Evolutionary conservation across 305 asterid genomes (phyloP).

Genomic region (Lippia alba): DNA sequence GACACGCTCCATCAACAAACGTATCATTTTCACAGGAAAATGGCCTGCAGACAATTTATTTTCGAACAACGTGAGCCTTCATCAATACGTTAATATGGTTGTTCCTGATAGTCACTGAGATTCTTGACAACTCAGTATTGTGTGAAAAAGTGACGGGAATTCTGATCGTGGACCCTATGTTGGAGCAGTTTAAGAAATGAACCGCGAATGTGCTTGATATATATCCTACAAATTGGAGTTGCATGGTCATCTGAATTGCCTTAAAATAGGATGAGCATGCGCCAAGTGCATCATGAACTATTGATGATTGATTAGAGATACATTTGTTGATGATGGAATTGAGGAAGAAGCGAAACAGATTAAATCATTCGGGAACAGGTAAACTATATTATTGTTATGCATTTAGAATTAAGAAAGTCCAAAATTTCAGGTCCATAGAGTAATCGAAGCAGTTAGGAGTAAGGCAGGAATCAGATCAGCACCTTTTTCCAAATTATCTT

Average conservation of each 20-base stretch:
- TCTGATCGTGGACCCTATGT: constrained; percentile 32
- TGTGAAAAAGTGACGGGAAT: constrained; percentile 34
- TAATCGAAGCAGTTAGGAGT: constrained; percentile 22
- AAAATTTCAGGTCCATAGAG: constrained; percentile 27
- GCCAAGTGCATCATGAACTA: constrained; percentile 37
- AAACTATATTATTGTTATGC: neutral
- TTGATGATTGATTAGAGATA: constrained; percentile 32
- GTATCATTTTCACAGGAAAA: constrained; percentile 49
- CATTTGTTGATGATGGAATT: neutral
- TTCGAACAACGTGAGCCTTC: constrained; percentile 41
- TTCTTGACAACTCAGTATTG: constrained; percentile 41
- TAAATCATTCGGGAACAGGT: constrained; percentile 24
- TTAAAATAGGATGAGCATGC: constrained; percentile 38
- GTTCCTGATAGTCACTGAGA: constrained; percentile 42
- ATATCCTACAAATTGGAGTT: constrained; percentile 41
- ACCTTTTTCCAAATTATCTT: neutral
- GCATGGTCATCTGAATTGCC: constrained; percentile 48
- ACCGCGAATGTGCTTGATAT: constrained; percentile 30
- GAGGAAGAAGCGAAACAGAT: constrained; percentile 14
- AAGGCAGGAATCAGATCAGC: constrained; percentile 1
- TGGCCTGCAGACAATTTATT: constrained; percentile 45
- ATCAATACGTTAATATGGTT: constrained; percentile 42
- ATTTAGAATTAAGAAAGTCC: neutral
- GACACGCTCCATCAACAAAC: too few species aligned
- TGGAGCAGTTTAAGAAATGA: constrained; percentile 32